Conservation (phyloP, 208 protist species). For the Kentomonas sorsogonicus region DNA sequence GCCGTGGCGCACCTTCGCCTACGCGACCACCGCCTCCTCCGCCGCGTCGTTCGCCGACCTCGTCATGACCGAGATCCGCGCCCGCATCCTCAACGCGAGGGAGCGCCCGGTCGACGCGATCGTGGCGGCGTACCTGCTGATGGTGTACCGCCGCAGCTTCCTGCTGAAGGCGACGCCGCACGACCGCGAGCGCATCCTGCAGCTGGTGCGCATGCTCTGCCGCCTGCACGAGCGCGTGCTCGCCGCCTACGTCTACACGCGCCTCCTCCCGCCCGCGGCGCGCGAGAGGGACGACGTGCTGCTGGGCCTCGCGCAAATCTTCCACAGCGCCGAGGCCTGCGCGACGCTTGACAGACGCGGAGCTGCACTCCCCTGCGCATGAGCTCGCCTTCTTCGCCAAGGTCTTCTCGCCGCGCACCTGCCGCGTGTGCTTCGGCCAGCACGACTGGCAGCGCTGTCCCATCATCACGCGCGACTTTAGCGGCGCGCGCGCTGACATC, state of each 20-base stretch:
- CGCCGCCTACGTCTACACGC: constrained; percentile 74
- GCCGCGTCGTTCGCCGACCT: constrained; percentile 15
- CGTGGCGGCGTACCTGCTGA: constrained; percentile 70
- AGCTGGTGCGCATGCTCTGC: constrained; percentile 53
- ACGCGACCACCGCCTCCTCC: constrained; percentile 15
- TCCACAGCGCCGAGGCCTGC: constrained; percentile 20
- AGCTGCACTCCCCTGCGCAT: constrained; percentile 14
- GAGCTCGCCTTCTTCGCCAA: constrained; percentile 49
- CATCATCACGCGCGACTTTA: constrained; percentile 82
- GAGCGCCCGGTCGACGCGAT: constrained; percentile 64
- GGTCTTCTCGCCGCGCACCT: constrained; percentile 61
- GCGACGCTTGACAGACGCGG: constrained; percentile 15
- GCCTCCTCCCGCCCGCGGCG: constrained; percentile 43
- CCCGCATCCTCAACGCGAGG: constrained; percentile 48
- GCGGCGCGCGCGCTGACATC: constrained; percentile 20
- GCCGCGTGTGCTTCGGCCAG: constrained; percentile 70
- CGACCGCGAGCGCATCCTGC: constrained; percentile 57
- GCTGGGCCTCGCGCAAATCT: constrained; percentile 22
- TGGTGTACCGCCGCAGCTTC: constrained; percentile 79
- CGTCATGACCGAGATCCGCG: constrained; percentile 63
- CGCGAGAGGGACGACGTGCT: constrained; percentile 32
- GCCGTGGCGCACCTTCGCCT: constrained; percentile 66
- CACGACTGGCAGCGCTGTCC: constrained; percentile 72
- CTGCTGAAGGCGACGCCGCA: constrained; percentile 62
- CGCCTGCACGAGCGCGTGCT: constrained; percentile 71